Base-by-base conservation (phyloP, 2,329 filamentous ascomycete genomes). In the Aspergillus vadensis region DNA sequence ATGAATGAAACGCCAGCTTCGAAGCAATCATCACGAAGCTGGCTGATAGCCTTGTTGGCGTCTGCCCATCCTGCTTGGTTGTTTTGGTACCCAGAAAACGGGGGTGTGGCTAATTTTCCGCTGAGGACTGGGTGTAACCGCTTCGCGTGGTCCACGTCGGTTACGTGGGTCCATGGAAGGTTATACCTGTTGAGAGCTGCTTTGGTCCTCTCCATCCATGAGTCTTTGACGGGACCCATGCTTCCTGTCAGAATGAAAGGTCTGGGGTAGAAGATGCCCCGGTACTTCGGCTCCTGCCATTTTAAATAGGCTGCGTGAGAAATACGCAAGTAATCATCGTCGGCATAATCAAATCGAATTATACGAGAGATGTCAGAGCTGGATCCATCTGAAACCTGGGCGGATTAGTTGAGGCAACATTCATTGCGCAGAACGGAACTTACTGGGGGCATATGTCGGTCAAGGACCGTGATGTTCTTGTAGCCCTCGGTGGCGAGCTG, bases 351-450 rank as follows among this genome's bases (percentile, higher is more conserved):
- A 57, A 71, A 71, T 1, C 73, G 70, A 12, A 76, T 68, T 2
- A 76, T 63, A 1, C 73, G 68, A 2, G 73, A 74, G 30, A 74
- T 71, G 56, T 75, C 73, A 8, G 68, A 67, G 50, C 71, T 72
- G 14, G 71, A 74, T 14, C 71, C 73, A 62, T 74, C 73, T 48
- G 69, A 63, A 9, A 70, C 67, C 55, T 67, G 38, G n/a, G 12
- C 4, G 27, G 41, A 43, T 56, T 30, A 57, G 39, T 25, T 5
- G n/a, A 27, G 10, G 15, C 19, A 7, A 12, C 12, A 17, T 9
- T 3, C 9, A 17, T 8, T 19, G 9, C 15, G 17, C n/a, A 14
- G 8, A 14, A 50, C n/a, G 12, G 19, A 32, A n/a, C 36, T 39
- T 38, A 64, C 63, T 15, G 64, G 64, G 21, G 64, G 63, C 38